A percentile compares a stretch with the other conserved stretches of the same genome.
Evolutionary conservation across 169 alveolate species (phyloP).

Genomic region (Plasmodium ovale): DNA sequence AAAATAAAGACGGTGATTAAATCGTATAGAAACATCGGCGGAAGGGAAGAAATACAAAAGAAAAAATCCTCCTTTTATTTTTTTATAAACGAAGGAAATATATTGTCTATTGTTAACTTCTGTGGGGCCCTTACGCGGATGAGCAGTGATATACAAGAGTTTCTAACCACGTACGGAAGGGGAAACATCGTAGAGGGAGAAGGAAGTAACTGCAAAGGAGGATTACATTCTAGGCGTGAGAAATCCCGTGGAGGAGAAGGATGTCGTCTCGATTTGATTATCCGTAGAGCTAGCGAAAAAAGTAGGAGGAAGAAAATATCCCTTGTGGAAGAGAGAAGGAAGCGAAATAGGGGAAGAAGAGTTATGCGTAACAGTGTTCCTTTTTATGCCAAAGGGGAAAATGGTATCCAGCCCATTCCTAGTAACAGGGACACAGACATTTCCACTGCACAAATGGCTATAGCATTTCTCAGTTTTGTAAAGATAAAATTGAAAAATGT

Average conservation of each 20-base stretch:
- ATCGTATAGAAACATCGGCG: not conserved
- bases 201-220: not conserved
- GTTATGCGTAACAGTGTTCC: no score
- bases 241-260: not conserved
- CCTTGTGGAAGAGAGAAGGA: no score
- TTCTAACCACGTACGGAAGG: not conserved
- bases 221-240: not conserved
- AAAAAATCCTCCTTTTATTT: conserved; percentile 4
- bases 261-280: no score
- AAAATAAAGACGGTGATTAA: not conserved
- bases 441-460: not conserved
- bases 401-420: not conserved
- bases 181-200: not conserved
- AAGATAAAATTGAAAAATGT: conserved; percentile 4
- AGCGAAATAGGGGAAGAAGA: no score
- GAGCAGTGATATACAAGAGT: not conserved
- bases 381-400: no score
- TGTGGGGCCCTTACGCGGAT: not conserved
- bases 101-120: not conserved
- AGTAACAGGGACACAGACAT: not conserved
- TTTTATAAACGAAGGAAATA: conserved; percentile 4
- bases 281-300: no score
- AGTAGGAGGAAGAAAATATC: not conserved
- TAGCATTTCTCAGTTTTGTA: not conserved
- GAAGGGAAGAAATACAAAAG: not conserved